These are phyloP conservation scores for Globisporangium viniferum DNA, from an alignment of 352 stramenopile species.

Conservation along the genomic window DNA sequence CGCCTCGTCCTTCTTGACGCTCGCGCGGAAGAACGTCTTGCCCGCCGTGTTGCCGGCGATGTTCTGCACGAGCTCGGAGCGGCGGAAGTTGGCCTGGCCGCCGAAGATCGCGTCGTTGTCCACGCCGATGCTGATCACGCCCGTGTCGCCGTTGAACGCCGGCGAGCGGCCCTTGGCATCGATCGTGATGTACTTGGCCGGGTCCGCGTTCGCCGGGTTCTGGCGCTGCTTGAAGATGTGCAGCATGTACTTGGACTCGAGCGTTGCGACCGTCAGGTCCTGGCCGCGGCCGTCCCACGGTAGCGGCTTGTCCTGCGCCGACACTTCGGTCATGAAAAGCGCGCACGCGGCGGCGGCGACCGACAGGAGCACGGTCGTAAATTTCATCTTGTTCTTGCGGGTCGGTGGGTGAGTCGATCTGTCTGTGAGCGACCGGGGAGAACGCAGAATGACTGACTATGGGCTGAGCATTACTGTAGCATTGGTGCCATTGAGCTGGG, in stretches of 20 bases:
- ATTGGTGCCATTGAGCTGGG: not conserved
- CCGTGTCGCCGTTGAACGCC: conserved; percentile 59
- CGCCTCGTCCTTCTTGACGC: conserved; percentile 42
- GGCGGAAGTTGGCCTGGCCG: conserved; percentile 56
- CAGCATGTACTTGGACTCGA: conserved; percentile 55
- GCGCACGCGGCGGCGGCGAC: conserved; percentile 13
- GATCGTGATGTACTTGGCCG: conserved; percentile 52
- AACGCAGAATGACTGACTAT: conserved; percentile 2
- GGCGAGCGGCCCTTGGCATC: conserved; percentile 30
- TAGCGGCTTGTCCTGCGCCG: conserved; percentile 27
- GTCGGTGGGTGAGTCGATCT: not conserved
- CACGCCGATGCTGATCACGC: conserved; percentile 51
- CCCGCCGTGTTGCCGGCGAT: conserved; percentile 24
- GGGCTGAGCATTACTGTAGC: not conserved
- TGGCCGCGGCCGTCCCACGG: conserved; percentile 58
- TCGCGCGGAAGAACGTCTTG: conserved; percentile 38
- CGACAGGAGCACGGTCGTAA: conserved; percentile 16
- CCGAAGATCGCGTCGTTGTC: conserved; percentile 49
- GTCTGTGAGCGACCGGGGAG: not conserved
- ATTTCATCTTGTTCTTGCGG: conserved; percentile 9
- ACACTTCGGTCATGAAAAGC: conserved; percentile 8
- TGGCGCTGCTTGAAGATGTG: conserved; percentile 69
- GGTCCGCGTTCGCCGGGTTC: conserved; percentile 33
- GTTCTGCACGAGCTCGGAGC: conserved; percentile 65
- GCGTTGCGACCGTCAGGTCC: conserved; percentile 47